Base-by-base conservation (phyloP, 352 stramenopile species). In the Globisporangium polare region DNA sequence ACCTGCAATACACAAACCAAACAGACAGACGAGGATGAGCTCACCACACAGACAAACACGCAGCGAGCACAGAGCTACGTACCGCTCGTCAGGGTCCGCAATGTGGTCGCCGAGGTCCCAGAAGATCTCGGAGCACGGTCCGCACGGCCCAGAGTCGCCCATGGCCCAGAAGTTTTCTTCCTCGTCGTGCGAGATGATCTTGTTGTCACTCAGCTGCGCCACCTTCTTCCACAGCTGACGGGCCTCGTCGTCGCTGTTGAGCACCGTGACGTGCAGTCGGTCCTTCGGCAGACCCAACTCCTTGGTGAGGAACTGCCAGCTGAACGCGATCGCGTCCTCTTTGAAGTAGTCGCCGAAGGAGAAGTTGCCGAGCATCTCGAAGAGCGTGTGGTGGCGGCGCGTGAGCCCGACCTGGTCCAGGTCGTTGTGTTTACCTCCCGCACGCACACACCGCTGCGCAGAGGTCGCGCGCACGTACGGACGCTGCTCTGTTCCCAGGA, bases 331-430 rank as follows among this genome's bases (percentile, higher is more conserved):
- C 18, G 95, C 94, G 62, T 98, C 90, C 41, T 97, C 80, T 68
- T 99, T 99, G 74, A 99, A 99, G 78, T 99, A 99, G 73, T 98
- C 91, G 45, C 96, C 96, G 69, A 99, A 98, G 53, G 82, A 97
- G 81, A 97, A 99, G 69, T 99, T 99, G 45, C 97, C 97, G 27
- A 99, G 79, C 97, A 99, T 99, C 78, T 99, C 96, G 70, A 99
- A 99, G 74, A 98, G 97, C 50, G 96, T 99, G 69, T 99, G 97
- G 83, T 99, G 97, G 59, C 97, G 97, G 3, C 97, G 84, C 63
- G 97, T 97, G 72, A 98, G 95, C 24, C 96, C 96, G 8, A 99
- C 97, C 73, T 99, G 95, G 63, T 99, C 97, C 49, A 99, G 76
- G 75, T 99, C 97, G 73, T 99, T 99, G 78, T 99, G 96, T 76